Evolutionary conservation across 129 eudicot genomes (phyloP).

Genomic region (Flaveria bidentis): DNA sequence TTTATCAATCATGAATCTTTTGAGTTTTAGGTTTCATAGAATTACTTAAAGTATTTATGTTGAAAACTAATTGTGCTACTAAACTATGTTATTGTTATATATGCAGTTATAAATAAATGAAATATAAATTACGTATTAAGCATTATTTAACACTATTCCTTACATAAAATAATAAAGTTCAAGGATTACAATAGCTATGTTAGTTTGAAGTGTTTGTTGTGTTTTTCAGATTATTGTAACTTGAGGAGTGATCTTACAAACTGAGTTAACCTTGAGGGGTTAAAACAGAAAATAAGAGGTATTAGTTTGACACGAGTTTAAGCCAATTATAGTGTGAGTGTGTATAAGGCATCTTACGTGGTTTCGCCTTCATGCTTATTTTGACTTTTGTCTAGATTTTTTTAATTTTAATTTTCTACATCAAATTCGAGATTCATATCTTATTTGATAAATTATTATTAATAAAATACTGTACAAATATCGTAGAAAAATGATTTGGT

Average conservation of each 20-base stretch:
- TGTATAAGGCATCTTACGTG: conserved; percentile 19
- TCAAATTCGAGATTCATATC: neutral
- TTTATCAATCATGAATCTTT: too few relatives aligned
- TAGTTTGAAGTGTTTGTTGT: conserved; percentile 1
- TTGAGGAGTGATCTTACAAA: neutral
- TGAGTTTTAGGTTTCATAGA: too few relatives aligned
- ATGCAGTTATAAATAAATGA: neutral
- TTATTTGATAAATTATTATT: neutral
- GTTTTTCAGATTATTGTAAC: neutral
- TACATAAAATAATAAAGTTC: neutral
- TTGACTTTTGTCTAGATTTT: conserved; percentile 9
- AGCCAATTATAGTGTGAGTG: conserved; percentile 16
- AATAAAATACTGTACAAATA: neutral
- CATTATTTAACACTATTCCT: too few relatives aligned
- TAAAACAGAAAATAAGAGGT: neutral
- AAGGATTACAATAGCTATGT: neutral
- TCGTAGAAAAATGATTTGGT: neutral
- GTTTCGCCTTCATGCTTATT: neutral
- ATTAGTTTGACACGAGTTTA: conserved; percentile 29
- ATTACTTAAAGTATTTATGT: neutral
- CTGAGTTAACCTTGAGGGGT: neutral
- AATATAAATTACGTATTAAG: neutral
- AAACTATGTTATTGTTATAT: neutral
- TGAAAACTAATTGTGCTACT: neutral
- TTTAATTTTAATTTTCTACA: neutral